phyloP scores from a whole-genome alignment of 2,329 filamentous ascomycete genomes.

The Fusarium pilosicola region DNA sequence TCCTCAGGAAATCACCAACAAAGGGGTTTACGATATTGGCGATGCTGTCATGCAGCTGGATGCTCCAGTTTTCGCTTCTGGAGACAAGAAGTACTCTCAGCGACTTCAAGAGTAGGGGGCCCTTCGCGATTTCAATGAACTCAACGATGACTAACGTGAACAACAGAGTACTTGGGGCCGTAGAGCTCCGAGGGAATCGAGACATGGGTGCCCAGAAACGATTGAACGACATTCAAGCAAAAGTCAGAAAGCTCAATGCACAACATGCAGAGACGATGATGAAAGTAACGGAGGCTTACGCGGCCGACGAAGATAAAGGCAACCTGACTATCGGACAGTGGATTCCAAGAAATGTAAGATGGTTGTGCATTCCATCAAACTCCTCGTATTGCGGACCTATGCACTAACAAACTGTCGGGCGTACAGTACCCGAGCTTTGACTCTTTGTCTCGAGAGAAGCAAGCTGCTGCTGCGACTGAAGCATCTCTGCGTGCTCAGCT shows the following conservation, averaged over 20 bases:
- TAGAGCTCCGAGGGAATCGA: background rate
- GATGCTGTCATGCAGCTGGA: background rate
- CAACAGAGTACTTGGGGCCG: background rate
- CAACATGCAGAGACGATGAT: accelerated
- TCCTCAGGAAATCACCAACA: background rate
- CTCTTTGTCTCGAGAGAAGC: accelerated
- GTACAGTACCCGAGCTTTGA: background rate
- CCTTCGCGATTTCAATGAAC: too few relatives aligned
- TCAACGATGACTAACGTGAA: background rate
- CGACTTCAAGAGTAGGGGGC: background rate
- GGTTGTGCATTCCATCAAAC: background rate
- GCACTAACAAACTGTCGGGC: background rate
- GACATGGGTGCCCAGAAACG: background rate
- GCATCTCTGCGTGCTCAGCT: background rate
- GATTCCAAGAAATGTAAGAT: background rate
- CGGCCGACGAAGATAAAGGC: background rate
- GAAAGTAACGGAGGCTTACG: background rate
- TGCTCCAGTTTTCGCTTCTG: accelerated
- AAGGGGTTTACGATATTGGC: background rate
- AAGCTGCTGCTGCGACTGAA: background rate
- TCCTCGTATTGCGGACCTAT: background rate
- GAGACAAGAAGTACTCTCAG: background rate
- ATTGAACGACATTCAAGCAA: background rate
- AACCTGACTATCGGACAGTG: background rate
- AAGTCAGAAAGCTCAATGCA: background rate